phyloP scores from a whole-genome alignment of 768 basidiomycete species.

The Serendipita indica region DNA sequence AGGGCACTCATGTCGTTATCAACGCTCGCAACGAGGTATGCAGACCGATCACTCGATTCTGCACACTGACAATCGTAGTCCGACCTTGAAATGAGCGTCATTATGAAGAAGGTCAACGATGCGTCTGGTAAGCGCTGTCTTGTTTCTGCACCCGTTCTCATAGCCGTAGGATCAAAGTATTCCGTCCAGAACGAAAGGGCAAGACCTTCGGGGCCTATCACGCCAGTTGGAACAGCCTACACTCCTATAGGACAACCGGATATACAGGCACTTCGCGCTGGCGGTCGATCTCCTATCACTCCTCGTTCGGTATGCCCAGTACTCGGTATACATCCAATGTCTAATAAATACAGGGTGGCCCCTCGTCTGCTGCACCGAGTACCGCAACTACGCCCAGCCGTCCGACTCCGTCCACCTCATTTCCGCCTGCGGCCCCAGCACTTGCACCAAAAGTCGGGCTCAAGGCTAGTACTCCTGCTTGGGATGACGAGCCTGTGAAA shows the following conservation, averaged over 20 bases:
- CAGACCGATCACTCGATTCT: conserved; percentile 6
- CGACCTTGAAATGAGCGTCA: conserved; percentile 64
- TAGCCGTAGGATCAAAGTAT: conserved; percentile 50
- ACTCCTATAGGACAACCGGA: conserved; percentile 62
- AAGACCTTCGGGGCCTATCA: conserved; percentile 61
- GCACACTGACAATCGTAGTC: conserved; percentile 28
- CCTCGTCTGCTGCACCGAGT: background rate
- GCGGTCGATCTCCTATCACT: conserved; percentile 10
- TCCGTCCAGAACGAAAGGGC: conserved; percentile 66
- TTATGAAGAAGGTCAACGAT: conserved; percentile 77
- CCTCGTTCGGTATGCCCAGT: background rate
- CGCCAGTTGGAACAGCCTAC: conserved; percentile 65
- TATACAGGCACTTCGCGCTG: conserved; percentile 26
- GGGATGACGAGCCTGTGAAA: background rate
- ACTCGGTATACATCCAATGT: background rate
- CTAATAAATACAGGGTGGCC: background rate
- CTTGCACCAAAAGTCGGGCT: conserved; percentile 10
- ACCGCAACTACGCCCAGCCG: background rate
- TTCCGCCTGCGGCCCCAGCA: conserved; percentile 8
- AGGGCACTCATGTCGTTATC: conserved; percentile 74
- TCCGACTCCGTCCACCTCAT: conserved; percentile 2
- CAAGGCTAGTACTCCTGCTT: background rate
- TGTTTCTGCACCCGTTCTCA: background rate
- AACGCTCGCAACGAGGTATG: conserved; percentile 73
- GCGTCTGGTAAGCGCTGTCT: conserved; percentile 55